Percentiles rank a stretch among this genome's conserved stretches.
Evolutionary conservation across 345 rosid species (phyloP).

Genomic region (Salix dunnii): DNA sequence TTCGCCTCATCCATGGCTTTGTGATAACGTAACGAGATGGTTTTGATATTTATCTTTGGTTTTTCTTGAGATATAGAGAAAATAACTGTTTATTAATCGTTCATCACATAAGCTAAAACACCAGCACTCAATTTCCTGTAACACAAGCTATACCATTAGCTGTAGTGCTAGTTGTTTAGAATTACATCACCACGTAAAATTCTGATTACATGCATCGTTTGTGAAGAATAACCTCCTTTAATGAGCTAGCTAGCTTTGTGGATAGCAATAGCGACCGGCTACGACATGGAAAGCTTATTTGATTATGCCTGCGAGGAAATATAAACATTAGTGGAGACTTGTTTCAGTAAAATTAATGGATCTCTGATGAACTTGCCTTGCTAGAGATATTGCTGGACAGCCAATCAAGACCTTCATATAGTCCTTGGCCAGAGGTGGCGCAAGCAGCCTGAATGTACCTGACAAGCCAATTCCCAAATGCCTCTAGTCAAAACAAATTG

Average conservation of each 20-base stretch:
- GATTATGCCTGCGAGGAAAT: slow-evolving; percentile 11
- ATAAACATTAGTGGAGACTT: background rate
- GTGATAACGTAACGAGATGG: no score
- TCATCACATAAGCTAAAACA: no score
- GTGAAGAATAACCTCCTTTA: background rate
- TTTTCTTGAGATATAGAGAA: no score
- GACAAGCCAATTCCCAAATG: background rate
- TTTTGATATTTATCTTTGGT: no score
- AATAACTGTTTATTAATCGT: no score
- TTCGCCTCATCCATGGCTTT: no score
- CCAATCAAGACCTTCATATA: slow-evolving; percentile 75
- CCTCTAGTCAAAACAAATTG: background rate
- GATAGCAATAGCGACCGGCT: background rate
- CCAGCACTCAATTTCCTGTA: no score
- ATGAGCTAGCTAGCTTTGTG: background rate
- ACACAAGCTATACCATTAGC: no score
- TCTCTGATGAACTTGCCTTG: slow-evolving; percentile 37
- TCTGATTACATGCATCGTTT: background rate
- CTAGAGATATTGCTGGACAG: slow-evolving; percentile 50
- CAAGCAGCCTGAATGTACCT: slow-evolving; percentile 63
- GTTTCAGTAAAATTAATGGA: no score
- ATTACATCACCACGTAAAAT: background rate
- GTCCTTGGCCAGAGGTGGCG: slow-evolving; percentile 68
- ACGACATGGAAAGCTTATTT: no score
- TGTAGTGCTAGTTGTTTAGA: background rate